phyloP scores from a whole-genome alignment of 2,329 filamentous ascomycete genomes.

The Trichoderma semiorbis region DNA sequence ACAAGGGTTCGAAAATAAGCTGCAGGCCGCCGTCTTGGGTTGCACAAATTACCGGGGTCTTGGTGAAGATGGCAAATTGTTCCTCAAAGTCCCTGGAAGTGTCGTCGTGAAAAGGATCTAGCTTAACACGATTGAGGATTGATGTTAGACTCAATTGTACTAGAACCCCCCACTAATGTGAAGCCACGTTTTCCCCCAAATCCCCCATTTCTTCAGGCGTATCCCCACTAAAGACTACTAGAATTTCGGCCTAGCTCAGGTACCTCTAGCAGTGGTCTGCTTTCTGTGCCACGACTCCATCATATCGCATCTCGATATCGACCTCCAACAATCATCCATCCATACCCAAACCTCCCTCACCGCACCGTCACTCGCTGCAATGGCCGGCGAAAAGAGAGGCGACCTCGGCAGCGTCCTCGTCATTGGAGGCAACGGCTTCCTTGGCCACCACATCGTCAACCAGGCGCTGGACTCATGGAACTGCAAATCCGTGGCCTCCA shows the following conservation, averaged over 20 bases:
- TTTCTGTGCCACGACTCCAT: background rate
- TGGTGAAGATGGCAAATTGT: background rate
- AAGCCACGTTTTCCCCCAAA: background rate
- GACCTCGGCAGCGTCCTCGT: conserved; percentile 69
- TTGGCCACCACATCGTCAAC: conserved; percentile 78
- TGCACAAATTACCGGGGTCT: background rate
- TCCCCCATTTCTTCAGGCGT: background rate
- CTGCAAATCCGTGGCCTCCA: conserved; percentile 58
- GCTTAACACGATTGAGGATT: background rate
- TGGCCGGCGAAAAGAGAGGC: conserved; percentile 24
- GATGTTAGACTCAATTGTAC: background rate
- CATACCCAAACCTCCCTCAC: background rate
- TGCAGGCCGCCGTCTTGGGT: background rate
- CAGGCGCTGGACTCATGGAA: conserved; percentile 57
- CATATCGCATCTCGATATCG: background rate
- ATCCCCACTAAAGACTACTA: background rate
- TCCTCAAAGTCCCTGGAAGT: background rate
- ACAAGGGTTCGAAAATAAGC: background rate
- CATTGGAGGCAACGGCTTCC: conserved; percentile 79
- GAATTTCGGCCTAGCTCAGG: background rate
- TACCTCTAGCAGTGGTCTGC: background rate
- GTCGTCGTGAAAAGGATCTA: background rate
- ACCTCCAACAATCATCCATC: background rate
- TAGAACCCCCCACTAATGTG: background rate
- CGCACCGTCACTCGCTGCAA: background rate